Percentiles rank a stretch among this genome's conserved stretches.
Conservation (phyloP, 2,329 filamentous ascomycete species). For the Alternaria arbusti region DNA sequence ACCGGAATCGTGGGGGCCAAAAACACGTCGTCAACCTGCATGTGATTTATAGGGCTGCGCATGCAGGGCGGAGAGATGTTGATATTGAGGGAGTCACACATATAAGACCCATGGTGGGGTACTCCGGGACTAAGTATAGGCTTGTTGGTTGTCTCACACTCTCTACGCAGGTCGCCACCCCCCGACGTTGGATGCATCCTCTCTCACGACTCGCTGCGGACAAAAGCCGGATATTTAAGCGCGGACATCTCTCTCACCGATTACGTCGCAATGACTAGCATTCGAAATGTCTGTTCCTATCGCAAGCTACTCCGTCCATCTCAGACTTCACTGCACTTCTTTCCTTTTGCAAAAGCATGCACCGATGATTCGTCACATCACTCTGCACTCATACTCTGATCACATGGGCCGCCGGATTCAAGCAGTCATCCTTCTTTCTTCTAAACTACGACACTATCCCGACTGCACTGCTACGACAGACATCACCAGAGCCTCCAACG, state of each 20-base stretch:
- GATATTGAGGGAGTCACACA: conserved; percentile 7
- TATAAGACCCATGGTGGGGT: neutral
- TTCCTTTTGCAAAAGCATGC: neutral
- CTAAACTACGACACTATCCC: neutral
- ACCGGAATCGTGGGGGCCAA: conserved; percentile 31
- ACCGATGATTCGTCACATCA: neutral
- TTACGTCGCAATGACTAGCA: neutral
- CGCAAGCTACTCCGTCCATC: neutral
- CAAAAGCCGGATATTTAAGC: neutral
- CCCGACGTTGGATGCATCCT: neutral
- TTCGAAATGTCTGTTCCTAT: neutral
- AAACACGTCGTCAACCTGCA: conserved; percentile 16
- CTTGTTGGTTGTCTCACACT: neutral
- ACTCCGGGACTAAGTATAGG: neutral
- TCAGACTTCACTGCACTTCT: neutral
- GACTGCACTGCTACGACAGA: neutral
- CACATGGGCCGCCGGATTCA: neutral
- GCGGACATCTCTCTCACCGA: neutral
- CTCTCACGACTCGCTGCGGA: neutral
- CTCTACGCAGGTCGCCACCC: neutral
- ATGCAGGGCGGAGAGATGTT: conserved; percentile 1
- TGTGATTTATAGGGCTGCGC: conserved; percentile 7
- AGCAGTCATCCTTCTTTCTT: neutral
- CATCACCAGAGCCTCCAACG: neutral
- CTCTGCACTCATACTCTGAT: neutral